phyloP scores from a whole-genome alignment of 495 filamentous ascomycete species.

The Elaphomyces granulatus region DNA sequence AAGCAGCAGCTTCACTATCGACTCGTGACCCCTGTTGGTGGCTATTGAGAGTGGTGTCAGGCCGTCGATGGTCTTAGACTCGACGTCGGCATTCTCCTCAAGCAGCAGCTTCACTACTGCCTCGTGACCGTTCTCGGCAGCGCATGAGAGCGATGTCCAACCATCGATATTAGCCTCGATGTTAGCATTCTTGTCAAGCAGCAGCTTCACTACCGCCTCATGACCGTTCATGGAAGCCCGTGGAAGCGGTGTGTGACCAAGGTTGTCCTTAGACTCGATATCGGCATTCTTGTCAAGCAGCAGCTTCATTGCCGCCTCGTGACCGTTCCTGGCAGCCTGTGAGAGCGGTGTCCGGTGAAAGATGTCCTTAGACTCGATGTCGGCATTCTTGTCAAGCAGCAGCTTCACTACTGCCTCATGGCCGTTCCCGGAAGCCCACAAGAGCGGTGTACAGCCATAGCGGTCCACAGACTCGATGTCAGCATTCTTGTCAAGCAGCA shows the following conservation, averaged over 20 bases:
- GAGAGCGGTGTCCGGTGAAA: slow-evolving; percentile 15
- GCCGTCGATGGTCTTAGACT: slow-evolving; percentile 14
- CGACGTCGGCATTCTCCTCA: slow-evolving; percentile 8
- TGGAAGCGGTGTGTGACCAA: too few species aligned
- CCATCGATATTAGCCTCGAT: slow-evolving; percentile 11
- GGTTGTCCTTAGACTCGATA: too few species aligned
- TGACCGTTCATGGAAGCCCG: slow-evolving; percentile 9
- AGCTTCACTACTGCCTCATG: slow-evolving; percentile 13
- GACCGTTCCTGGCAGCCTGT: slow-evolving; percentile 23
- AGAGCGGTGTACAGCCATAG: background rate
- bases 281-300: too few species aligned
- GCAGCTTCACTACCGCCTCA: slow-evolving; percentile 11
- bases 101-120: slow-evolving; percentile 14
- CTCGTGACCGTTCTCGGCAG: slow-evolving; percentile 5
- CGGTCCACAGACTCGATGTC: too few species aligned
- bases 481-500: slow-evolving; percentile 20
- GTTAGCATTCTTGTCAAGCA: slow-evolving; percentile 13
- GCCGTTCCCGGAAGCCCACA: background rate
- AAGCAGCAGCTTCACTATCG: background rate
- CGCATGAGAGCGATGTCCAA: background rate
- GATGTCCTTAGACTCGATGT: slow-evolving; percentile 2
- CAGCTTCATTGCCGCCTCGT: slow-evolving; percentile 20
- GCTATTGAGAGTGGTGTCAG: too few species aligned
- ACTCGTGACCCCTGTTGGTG: too few species aligned
- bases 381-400: slow-evolving; percentile 5